phyloP scores from a whole-genome alignment of 805 yeast genomes.

The Yamadazyma tumulicola region DNA sequence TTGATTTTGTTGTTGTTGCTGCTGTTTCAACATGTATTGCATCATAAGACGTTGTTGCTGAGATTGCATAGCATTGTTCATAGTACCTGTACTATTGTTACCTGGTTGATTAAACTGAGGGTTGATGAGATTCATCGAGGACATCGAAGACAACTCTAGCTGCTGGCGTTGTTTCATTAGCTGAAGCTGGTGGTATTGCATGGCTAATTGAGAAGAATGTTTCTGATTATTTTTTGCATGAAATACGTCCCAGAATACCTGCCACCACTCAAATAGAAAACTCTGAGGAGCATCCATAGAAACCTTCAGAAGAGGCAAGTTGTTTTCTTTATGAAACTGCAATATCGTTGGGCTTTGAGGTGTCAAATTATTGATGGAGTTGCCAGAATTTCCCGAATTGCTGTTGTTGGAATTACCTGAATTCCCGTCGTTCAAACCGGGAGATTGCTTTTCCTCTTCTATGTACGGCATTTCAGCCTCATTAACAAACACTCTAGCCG shows the following conservation, averaged over 20 bases:
- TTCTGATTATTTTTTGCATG: constrained; percentile 63
- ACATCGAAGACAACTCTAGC: constrained; percentile 32
- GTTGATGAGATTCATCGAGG: constrained; percentile 6
- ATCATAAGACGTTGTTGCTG: constrained; percentile 12
- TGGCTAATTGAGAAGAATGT: constrained; percentile 39
- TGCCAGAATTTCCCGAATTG: neutral
- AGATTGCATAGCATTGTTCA: constrained; percentile 4
- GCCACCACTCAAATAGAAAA: constrained; percentile 93
- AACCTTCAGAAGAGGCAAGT: constrained; percentile 48
- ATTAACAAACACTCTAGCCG: constrained; percentile 69
- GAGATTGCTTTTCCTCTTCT: constrained; percentile 5
- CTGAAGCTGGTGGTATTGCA: constrained; percentile 67
- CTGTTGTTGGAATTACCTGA: constrained; percentile 1
- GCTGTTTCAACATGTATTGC: constrained; percentile 10
- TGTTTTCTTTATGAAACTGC: constrained; percentile 35
- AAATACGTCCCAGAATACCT: constrained; percentile 89
- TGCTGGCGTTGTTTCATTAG: constrained; percentile 57
- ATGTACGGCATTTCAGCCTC: constrained; percentile 66
- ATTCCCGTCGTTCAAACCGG: neutral
- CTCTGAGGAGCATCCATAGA: constrained; percentile 84
- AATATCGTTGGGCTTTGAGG: constrained; percentile 10
- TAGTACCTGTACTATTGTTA: constrained; percentile 4
- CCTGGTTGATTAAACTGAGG: no score
- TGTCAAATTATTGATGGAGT: neutral
- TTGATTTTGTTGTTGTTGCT: constrained; percentile 7